Conservation (phyloP, 345 rosid genomes). For the Garcia nutans region DNA sequence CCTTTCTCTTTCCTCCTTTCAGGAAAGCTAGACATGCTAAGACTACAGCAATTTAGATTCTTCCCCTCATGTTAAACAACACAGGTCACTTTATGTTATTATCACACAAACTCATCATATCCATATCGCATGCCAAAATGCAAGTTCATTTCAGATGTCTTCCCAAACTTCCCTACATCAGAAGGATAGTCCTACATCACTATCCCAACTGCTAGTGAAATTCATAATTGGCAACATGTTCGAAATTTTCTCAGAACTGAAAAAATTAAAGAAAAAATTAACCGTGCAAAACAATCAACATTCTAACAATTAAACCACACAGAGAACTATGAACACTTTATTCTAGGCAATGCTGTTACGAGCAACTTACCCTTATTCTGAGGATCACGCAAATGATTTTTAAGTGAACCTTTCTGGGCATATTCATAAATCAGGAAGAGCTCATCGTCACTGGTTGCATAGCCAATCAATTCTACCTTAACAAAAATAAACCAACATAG, state of each 20-base stretch:
- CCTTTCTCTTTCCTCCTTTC: too few relatives aligned
- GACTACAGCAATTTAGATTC: background rate
- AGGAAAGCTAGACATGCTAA: background rate
- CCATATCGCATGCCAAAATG: background rate
- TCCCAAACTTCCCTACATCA: background rate
- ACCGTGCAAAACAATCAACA: background rate
- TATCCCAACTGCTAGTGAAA: background rate
- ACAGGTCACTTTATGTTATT: background rate
- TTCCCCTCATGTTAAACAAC: background rate
- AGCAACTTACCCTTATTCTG: constrained; percentile 68
- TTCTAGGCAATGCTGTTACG: background rate
- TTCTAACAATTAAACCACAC: background rate
- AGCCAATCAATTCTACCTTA: constrained; percentile 95
- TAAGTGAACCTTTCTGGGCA: constrained; percentile 87
- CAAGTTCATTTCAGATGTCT: background rate
- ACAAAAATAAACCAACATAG: constrained; percentile 40
- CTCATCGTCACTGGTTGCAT: constrained; percentile 72
- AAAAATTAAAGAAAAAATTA: background rate
- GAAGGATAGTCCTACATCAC: background rate
- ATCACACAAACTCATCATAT: background rate
- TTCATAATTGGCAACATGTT: background rate
- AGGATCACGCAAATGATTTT: constrained; percentile 82
- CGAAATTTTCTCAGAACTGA: background rate
- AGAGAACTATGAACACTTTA: background rate
- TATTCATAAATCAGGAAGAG: constrained; percentile 88